These are phyloP conservation scores for Metschnikowia chrysomelidarum DNA, from an alignment of 805 yeast genomes.

Conservation along the genomic window DNA sequence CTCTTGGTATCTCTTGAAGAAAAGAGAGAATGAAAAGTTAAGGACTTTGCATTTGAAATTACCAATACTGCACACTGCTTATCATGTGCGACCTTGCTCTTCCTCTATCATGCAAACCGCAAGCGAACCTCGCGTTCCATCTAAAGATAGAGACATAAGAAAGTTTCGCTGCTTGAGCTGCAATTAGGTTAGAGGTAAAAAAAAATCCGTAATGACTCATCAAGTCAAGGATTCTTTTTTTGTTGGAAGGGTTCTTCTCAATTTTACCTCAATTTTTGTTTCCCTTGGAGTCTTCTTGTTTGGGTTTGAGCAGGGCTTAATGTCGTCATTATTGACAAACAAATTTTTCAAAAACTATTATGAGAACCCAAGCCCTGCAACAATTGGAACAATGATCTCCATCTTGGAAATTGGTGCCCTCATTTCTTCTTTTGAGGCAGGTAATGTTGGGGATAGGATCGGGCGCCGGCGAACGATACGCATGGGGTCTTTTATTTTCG, in stretches of 20 bases:
- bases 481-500: slow-evolving; percentile 74
- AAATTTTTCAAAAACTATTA: slow-evolving; percentile 52
- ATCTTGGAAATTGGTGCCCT: slow-evolving; percentile 87
- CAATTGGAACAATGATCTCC: slow-evolving; percentile 79
- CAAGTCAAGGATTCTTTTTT: slow-evolving; percentile 35
- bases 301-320: slow-evolving; percentile 58
- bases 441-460: slow-evolving; percentile 70
- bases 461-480: slow-evolving; percentile 81
- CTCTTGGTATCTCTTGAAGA: too few relatives aligned
- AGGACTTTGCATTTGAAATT: too few relatives aligned
- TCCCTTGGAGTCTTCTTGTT: slow-evolving; percentile 61
- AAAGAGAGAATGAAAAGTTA: too few relatives aligned
- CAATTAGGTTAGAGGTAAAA: too few relatives aligned
- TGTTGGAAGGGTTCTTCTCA: slow-evolving; percentile 40
- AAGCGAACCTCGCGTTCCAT: too few relatives aligned
- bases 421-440: slow-evolving; percentile 73
- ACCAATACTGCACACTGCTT: too few relatives aligned
- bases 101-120: too few relatives aligned
- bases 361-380: slow-evolving; percentile 65
- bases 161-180: too few relatives aligned
- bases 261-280: slow-evolving; percentile 44
- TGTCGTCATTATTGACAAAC: slow-evolving; percentile 46
- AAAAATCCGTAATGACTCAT: slow-evolving; percentile 12
- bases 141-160: too few relatives aligned
- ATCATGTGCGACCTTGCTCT: too few relatives aligned